phyloP scores from a whole-genome alignment of 2,329 filamentous ascomycete genomes.

The Beauveria pseudobassiana region DNA sequence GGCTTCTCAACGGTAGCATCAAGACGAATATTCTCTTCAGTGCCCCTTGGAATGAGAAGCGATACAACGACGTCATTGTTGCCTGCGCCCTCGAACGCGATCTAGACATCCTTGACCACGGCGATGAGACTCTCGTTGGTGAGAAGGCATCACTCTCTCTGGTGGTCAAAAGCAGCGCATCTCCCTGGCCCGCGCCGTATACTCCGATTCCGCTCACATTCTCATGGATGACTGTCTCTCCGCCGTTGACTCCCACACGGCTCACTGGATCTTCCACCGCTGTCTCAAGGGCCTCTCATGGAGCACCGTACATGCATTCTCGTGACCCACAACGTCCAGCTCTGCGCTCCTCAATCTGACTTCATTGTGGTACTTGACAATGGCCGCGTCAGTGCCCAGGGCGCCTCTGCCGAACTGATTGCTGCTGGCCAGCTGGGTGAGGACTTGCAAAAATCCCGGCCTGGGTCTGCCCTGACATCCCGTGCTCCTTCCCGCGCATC shows the following conservation, averaged over 20 bases:
- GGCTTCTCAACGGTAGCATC: constrained; percentile 93
- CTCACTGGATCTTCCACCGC: constrained; percentile 95
- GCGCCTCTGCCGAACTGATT: constrained; percentile 70
- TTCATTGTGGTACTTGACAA: constrained; percentile 84
- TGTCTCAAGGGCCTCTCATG: constrained; percentile 88
- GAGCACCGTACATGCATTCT: constrained; percentile 81
- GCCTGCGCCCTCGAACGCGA: constrained; percentile 90
- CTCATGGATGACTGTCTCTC: constrained; percentile 93
- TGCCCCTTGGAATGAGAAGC: constrained; percentile 67
- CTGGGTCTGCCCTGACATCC: constrained; percentile 63
- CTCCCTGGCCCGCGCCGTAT: constrained; percentile 91
- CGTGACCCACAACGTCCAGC: constrained; percentile 89
- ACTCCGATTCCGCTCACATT: constrained; percentile 85
- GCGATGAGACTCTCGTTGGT: constrained; percentile 88
- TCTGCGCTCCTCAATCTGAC: constrained; percentile 74
- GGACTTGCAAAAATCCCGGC: constrained; percentile 66
- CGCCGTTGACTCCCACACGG: constrained; percentile 94
- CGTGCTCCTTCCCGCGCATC: constrained; percentile 72
- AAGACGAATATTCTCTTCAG: constrained; percentile 94
- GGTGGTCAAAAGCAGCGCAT: constrained; percentile 98
- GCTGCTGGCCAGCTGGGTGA: constrained; percentile 84
- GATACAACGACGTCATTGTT: constrained; percentile 81
- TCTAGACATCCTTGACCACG: constrained; percentile 82
- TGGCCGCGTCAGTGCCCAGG: constrained; percentile 69
- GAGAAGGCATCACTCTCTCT: constrained; percentile 93